Evolutionary conservation across 108 stramenopile genomes (phyloP).

Genomic region (Seminavis robusta): DNA sequence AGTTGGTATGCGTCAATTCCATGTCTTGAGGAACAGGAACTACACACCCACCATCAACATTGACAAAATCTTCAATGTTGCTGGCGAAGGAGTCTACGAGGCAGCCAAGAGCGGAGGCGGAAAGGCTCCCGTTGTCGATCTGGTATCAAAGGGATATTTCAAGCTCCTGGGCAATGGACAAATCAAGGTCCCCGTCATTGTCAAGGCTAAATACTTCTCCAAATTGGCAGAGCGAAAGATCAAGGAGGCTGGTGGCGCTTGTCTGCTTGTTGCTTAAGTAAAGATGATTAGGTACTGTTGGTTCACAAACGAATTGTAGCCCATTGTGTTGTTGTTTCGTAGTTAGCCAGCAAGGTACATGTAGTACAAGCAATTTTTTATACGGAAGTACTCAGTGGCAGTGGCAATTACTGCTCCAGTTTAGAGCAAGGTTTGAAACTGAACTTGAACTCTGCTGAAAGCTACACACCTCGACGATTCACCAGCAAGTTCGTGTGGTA

Average conservation of each 20-base stretch:
- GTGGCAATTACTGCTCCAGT: too few species aligned
- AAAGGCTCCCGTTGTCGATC: conserved; percentile 99
- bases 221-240: conserved; percentile 99
- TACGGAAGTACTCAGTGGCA: too few species aligned
- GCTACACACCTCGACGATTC: too few species aligned
- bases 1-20: conserved; percentile 99
- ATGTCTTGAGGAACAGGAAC: conserved; percentile 87
- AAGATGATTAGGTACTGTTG: too few species aligned
- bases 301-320: too few species aligned
- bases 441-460: too few species aligned
- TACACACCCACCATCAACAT: conserved; percentile 96
- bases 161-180: conserved; percentile 99
- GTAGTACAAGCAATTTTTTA: too few species aligned
- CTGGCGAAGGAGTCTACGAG: conserved; percentile 95
- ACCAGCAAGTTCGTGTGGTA: too few species aligned
- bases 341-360: too few species aligned
- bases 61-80: conserved; percentile 97
- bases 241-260: conserved; percentile 98
- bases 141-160: conserved; percentile 94
- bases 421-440: too few species aligned
- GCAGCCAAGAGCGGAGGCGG: conserved; percentile 92
- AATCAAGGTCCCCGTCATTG: conserved; percentile 96
- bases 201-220: conserved; percentile 99
- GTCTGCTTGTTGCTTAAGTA: conserved; percentile 83
- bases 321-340: too few species aligned